These are phyloP conservation scores for Rhododendron kiyosumense DNA, from an alignment of 148 eudicot species.

Conservation along the genomic window DNA sequence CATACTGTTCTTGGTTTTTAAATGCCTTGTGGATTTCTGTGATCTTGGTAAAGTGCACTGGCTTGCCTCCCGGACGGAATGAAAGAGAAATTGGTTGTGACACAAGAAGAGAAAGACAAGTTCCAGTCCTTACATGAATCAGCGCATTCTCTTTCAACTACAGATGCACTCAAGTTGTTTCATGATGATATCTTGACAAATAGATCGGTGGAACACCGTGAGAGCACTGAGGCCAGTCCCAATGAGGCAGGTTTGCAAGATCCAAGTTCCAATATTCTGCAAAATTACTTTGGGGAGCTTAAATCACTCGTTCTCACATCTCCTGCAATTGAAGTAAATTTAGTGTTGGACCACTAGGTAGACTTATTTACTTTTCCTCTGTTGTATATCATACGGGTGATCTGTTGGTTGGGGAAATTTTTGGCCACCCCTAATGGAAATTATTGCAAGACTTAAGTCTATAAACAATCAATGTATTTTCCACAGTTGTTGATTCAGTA, in stretches of 20 bases:
- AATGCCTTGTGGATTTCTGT: slow-evolving; percentile 1
- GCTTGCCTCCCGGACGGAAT: slow-evolving; percentile 52
- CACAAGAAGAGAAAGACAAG: slow-evolving; percentile 43
- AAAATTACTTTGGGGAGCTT: slow-evolving; percentile 37
- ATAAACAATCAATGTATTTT: background rate
- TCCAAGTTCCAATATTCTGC: slow-evolving; percentile 28
- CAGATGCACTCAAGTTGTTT: slow-evolving; percentile 61
- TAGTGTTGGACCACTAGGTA: slow-evolving; percentile 14
- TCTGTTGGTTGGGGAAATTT: background rate
- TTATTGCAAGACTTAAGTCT: background rate
- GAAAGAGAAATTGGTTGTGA: slow-evolving; percentile 45
- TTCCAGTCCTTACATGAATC: slow-evolving; percentile 47
- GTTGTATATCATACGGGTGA: background rate
- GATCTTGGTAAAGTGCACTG: slow-evolving; percentile 43
- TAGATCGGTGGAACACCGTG: slow-evolving; percentile 15
- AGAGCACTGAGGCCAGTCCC: slow-evolving; percentile 13
- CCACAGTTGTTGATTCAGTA: background rate
- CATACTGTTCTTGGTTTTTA: background rate
- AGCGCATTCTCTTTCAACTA: slow-evolving; percentile 45
- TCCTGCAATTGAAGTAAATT: slow-evolving; percentile 32
- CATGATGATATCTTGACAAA: slow-evolving; percentile 32
- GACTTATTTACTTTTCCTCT: background rate
- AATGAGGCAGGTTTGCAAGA: slow-evolving; percentile 8
- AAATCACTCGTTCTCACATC: slow-evolving; percentile 36
- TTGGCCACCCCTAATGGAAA: background rate